A percentile compares a stretch with the other conserved stretches of the same genome.
Evolutionary conservation across 2,329 filamentous ascomycete species (phyloP).

Genomic region (Arthrobotrys musiformis): DNA sequence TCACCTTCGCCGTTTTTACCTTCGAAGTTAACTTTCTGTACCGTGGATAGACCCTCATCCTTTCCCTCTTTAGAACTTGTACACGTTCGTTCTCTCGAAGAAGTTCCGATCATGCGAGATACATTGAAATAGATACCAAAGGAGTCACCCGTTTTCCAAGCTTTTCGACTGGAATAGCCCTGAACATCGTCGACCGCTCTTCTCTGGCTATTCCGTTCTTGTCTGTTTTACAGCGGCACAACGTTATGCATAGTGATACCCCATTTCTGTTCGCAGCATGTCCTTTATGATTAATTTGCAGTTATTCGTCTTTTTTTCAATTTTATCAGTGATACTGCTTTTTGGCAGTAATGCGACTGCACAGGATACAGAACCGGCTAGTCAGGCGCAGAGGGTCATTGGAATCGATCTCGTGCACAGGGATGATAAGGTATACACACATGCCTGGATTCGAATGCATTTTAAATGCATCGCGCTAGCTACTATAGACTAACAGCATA

Average conservation of each 20-base stretch:
- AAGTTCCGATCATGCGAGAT: not conserved
- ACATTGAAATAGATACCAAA: not conserved
- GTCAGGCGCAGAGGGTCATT: not conserved
- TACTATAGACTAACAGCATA: too few species aligned
- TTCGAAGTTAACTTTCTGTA: too few species aligned
- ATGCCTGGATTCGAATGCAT: not conserved
- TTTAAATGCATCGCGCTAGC: not conserved
- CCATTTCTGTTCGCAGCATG: not conserved
- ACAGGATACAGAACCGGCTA: not conserved
- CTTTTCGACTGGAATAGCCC: not conserved
- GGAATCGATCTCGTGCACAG: not conserved
- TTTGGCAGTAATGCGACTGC: not conserved
- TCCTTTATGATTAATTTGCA: not conserved
- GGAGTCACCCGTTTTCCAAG: not conserved
- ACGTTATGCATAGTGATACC: not conserved
- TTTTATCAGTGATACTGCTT: not conserved
- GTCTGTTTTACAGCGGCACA: not conserved
- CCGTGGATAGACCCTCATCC: not conserved
- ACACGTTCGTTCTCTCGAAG: not conserved
- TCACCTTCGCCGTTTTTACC: not conserved
- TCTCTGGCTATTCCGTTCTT: not conserved
- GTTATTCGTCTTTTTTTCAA: not conserved
- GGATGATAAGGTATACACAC: not conserved
- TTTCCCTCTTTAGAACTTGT: too few species aligned
- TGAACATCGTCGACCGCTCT: not conserved